phyloP scores from a whole-genome alignment of 345 rosid genomes.

The Excoecaria cochinchinensis region DNA sequence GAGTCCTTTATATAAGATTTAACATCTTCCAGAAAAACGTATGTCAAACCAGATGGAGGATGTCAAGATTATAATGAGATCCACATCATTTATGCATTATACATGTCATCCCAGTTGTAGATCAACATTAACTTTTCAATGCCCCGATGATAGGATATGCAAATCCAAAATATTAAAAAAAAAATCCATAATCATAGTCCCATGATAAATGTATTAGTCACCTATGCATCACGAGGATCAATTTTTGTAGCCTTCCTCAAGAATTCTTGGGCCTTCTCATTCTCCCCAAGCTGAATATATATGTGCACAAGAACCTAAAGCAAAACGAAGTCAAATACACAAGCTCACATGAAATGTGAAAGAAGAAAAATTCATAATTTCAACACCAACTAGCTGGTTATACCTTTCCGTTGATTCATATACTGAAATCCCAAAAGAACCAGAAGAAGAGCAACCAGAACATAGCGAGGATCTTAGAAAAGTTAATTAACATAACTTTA shows the following conservation, averaged over 20 bases:
- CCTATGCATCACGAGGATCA: conserved; percentile 98
- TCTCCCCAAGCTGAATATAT: conserved; percentile 77
- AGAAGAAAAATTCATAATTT: not conserved
- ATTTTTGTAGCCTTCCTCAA: conserved; percentile 86
- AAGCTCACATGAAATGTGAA: not conserved
- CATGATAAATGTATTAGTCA: conserved; percentile 23
- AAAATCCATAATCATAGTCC: conserved; percentile 12
- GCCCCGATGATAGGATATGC: not conserved
- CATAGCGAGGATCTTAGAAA: too few species aligned
- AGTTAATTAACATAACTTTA: too few species aligned
- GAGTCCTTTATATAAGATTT: not conserved
- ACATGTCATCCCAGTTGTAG: not conserved
- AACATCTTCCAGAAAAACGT: not conserved
- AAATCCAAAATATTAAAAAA: conserved; percentile 4
- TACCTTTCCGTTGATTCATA: too few species aligned
- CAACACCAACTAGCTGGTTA: too few species aligned
- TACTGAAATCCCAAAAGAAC: too few species aligned
- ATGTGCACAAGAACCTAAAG: conserved; percentile 80
- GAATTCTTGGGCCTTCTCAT: conserved; percentile 82
- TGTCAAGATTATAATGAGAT: not conserved
- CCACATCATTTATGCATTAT: conserved; percentile 13
- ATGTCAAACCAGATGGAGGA: conserved; percentile 11
- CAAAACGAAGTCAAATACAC: conserved; percentile 13
- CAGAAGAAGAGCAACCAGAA: too few species aligned
- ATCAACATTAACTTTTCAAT: not conserved